Evolutionary conservation across 2,329 filamentous ascomycete species (phyloP).

Genomic region (Scytalidium sp.): DNA sequence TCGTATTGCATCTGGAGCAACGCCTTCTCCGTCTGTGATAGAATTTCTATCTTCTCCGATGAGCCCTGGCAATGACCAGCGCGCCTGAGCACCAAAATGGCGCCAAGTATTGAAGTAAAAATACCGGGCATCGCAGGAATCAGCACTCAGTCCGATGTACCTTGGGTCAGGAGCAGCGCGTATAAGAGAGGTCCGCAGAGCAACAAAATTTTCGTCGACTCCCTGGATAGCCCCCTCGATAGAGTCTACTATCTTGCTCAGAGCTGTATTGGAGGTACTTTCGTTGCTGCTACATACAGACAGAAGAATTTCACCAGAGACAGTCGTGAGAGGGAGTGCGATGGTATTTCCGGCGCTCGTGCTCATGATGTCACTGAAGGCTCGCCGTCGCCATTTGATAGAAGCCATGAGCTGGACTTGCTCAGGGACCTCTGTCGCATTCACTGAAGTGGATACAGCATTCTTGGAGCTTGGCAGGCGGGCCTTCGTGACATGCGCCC

Average conservation of each 20-base stretch:
- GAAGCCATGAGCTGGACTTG: background rate
- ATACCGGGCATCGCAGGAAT: slow-evolving; percentile 36
- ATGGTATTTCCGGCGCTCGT: background rate
- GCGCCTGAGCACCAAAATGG: slow-evolving; percentile 38
- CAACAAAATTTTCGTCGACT: slow-evolving; percentile 36
- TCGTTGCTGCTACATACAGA: background rate
- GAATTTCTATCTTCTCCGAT: background rate
- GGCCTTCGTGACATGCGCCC: background rate
- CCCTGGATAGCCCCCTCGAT: slow-evolving; percentile 6
- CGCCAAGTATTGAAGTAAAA: slow-evolving; percentile 45
- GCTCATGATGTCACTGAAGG: background rate
- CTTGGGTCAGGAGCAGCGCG: slow-evolving; percentile 36
- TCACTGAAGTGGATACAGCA: background rate
- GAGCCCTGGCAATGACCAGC: slow-evolving; percentile 31
- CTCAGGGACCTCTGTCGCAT: background rate
- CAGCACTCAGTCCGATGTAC: slow-evolving; percentile 36
- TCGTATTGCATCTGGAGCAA: slow-evolving; percentile 26
- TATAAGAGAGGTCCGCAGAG: slow-evolving; percentile 34
- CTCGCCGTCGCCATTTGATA: background rate
- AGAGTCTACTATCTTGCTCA: slow-evolving; percentile 6
- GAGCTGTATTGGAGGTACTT: background rate
- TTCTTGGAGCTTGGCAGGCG: background rate
- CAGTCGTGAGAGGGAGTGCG: background rate
- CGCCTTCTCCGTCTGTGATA: background rate
- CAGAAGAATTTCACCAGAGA: background rate